Percentiles rank a stretch among this genome's conserved stretches.
phyloP scores from a whole-genome alignment of 2,329 filamentous ascomycete species.

The Sarocladiaceae sp. region DNA sequence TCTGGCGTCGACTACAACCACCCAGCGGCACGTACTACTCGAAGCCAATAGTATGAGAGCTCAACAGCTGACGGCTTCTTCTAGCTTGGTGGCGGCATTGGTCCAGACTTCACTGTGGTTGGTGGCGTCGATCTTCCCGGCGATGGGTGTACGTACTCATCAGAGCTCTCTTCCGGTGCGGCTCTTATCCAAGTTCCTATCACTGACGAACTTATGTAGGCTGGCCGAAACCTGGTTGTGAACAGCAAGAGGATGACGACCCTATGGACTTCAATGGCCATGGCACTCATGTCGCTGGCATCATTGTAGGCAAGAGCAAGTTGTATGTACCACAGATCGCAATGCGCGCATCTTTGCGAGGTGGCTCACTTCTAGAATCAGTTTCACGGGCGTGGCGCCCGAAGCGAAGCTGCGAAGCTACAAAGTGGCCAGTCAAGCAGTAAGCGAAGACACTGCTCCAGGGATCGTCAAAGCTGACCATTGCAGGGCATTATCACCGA shows the following conservation, averaged over 20 bases:
- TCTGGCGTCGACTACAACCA: slow-evolving; percentile 20
- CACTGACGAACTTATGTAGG: neutral
- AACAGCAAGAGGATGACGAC: slow-evolving; percentile 15
- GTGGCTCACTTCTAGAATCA: neutral
- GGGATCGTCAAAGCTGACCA: slow-evolving; percentile 13
- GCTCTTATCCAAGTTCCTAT: neutral
- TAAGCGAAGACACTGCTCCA: neutral
- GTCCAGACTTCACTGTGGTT: neutral
- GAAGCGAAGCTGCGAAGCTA: slow-evolving; percentile 5
- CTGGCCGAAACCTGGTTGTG: neutral
- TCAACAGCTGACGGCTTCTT: too few relatives aligned
- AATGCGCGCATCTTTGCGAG: neutral
- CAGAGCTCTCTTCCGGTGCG: too few relatives aligned
- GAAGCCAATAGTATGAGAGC: too few relatives aligned
- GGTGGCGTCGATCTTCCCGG: slow-evolving; percentile 9
- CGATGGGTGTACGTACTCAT: slow-evolving; percentile 3
- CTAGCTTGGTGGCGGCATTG: slow-evolving; percentile 8
- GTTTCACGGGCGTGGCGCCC: slow-evolving; percentile 11
- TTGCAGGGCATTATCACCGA: neutral
- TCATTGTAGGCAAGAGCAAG: slow-evolving; percentile 15
- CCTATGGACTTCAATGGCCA: slow-evolving; percentile 15
- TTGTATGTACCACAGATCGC: neutral
- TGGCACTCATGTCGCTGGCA: slow-evolving; percentile 25
- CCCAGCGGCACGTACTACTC: slow-evolving; percentile 9
- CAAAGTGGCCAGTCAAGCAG: slow-evolving; percentile 14